These are phyloP conservation scores for Phytopythium delawarense DNA, from an alignment of 352 stramenopile genomes.

Conservation along the genomic window DNA sequence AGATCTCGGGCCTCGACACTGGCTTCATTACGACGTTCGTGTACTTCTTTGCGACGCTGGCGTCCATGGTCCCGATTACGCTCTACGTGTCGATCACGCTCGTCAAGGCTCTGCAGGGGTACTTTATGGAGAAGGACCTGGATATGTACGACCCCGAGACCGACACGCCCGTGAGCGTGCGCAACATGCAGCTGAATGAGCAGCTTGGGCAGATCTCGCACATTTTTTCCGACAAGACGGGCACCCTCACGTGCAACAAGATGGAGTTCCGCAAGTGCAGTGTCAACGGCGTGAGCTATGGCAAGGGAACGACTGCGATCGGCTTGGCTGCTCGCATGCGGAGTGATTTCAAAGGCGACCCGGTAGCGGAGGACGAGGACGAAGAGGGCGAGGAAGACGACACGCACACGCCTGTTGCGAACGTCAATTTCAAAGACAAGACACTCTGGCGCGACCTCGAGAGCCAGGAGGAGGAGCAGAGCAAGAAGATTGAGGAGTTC, in stretches of 20 bases:
- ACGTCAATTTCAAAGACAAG: constrained; percentile 83
- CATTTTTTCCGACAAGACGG: constrained; percentile 95
- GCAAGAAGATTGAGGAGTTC: constrained; percentile 73
- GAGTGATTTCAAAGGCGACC: constrained; percentile 51
- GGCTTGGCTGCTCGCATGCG: constrained; percentile 64
- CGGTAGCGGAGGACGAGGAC: constrained; percentile 30
- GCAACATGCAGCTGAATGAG: constrained; percentile 87
- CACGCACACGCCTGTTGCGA: constrained; percentile 29
- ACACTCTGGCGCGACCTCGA: constrained; percentile 55
- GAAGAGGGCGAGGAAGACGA: constrained; percentile 29
- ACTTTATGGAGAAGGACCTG: constrained; percentile 81
- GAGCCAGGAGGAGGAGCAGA: constrained; percentile 28
- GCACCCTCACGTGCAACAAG: constrained; percentile 85
- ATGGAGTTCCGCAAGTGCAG: constrained; percentile 90
- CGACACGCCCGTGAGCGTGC: constrained; percentile 66
- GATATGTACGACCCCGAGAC: constrained; percentile 84
- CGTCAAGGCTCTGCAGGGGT: constrained; percentile 86
- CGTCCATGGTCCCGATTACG: constrained; percentile 86
- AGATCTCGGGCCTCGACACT: constrained; percentile 26
- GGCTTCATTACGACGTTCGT: constrained; percentile 66
- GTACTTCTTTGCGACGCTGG: constrained; percentile 82
- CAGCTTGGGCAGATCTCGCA: constrained; percentile 93
- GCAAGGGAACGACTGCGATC: constrained; percentile 82
- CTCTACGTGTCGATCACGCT: constrained; percentile 88
- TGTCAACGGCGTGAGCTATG: constrained; percentile 75